phyloP scores from a whole-genome alignment of 2,329 filamentous ascomycete species.

The Trichoderma sp. region DNA sequence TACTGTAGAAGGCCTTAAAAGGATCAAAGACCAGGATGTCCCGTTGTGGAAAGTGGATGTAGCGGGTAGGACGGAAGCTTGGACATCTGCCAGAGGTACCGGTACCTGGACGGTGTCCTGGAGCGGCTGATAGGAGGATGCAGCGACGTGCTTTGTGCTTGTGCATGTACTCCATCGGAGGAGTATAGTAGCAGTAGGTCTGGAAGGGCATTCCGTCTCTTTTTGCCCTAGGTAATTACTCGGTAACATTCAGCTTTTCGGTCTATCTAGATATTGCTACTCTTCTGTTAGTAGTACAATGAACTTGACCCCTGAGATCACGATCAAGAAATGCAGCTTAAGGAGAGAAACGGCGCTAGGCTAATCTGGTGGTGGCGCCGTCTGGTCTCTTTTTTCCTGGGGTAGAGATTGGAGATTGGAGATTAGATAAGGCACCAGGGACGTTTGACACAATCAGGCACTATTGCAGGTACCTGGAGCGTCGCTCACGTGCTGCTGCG shows the following conservation, averaged over 20 bases:
- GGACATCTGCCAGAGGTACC: background rate
- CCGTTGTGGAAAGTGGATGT: background rate
- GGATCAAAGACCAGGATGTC: background rate
- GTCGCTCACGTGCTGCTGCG: background rate
- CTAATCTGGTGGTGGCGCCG: background rate
- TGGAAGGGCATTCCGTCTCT: background rate
- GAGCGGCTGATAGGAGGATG: background rate
- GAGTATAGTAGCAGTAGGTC: background rate
- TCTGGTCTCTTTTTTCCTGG: background rate
- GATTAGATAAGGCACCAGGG: background rate
- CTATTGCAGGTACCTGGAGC: background rate
- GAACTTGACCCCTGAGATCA: background rate
- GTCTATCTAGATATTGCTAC: background rate
- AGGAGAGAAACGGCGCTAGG: background rate
- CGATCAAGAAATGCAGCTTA: background rate
- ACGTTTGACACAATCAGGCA: background rate
- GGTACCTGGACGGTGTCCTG: background rate
- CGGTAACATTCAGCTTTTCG: background rate
- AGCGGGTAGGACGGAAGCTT: background rate
- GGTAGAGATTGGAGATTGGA: background rate
- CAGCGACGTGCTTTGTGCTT: background rate
- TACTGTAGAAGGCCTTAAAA: background rate
- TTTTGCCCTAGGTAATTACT: background rate
- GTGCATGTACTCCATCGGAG: background rate
- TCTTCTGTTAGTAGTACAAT: background rate